phyloP scores from a whole-genome alignment of 2,329 filamentous ascomycete species.

The Dryadomyces sulphureus region DNA sequence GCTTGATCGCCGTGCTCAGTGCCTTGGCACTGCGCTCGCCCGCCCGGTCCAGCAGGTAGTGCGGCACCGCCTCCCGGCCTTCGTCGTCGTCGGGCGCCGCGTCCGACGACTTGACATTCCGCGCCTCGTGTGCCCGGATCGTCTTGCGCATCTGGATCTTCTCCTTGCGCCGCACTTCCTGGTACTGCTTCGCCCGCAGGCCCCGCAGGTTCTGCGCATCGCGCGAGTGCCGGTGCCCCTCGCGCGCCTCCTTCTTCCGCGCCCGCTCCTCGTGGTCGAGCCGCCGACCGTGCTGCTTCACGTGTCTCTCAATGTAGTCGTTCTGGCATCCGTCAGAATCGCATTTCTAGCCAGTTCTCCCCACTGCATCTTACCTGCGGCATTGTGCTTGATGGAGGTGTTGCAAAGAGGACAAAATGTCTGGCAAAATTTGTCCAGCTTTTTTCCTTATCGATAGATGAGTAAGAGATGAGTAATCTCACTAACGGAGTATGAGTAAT shows the following conservation, averaged over 20 bases:
- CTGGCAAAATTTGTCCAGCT: not conserved
- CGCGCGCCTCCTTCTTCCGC: slow-evolving; percentile 76
- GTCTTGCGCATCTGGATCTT: slow-evolving; percentile 97
- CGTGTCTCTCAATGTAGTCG: slow-evolving; percentile 69
- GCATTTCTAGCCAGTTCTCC: too few relatives aligned
- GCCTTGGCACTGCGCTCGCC: slow-evolving; percentile 25
- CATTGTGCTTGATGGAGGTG: slow-evolving; percentile 5
- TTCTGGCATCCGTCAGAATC: slow-evolving; percentile 45
- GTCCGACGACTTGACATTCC: slow-evolving; percentile 70
- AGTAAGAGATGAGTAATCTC: too few relatives aligned
- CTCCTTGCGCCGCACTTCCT: slow-evolving; percentile 87
- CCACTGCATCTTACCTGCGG: slow-evolving; percentile 6
- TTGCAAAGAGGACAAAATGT: not conserved
- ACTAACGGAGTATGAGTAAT: too few relatives aligned
- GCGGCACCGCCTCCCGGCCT: slow-evolving; percentile 66
- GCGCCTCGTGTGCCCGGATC: slow-evolving; percentile 90
- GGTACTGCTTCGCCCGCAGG: slow-evolving; percentile 80
- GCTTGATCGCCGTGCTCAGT: slow-evolving; percentile 77
- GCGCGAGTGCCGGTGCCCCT: slow-evolving; percentile 74
- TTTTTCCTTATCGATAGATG: not conserved
- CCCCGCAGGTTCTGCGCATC: slow-evolving; percentile 90
- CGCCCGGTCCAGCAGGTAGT: slow-evolving; percentile 82
- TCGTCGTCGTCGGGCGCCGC: slow-evolving; percentile 56
- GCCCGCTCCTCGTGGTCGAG: slow-evolving; percentile 75
- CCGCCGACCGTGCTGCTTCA: slow-evolving; percentile 37